Conservation (phyloP, 169 alveolate genomes). For the Plasmodium yoelii region DNA sequence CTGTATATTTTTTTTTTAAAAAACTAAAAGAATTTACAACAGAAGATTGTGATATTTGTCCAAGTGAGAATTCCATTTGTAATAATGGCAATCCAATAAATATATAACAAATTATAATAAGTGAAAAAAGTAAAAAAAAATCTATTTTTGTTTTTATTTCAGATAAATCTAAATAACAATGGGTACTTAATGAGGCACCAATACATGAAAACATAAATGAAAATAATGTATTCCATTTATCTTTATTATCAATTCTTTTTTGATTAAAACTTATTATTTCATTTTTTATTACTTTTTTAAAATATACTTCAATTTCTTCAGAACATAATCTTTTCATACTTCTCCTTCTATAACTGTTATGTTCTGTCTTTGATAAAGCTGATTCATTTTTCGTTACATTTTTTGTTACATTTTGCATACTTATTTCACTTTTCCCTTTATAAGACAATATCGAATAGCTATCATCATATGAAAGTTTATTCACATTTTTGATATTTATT, state of each 20-base stretch:
- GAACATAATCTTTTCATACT: slow-evolving; percentile 36
- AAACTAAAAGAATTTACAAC: slow-evolving; percentile 46
- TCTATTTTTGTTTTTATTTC: slow-evolving; percentile 26
- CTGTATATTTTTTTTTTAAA: slow-evolving; percentile 51
- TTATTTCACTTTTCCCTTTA: background rate
- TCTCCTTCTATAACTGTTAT: background rate
- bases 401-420: background rate
- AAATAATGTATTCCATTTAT: slow-evolving; percentile 48
- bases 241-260: slow-evolving; percentile 44
- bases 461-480: background rate
- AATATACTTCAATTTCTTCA: slow-evolving; percentile 49
- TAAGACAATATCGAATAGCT: background rate
- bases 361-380: background rate
- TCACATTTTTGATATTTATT: background rate
- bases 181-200: slow-evolving; percentile 54
- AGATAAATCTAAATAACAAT: slow-evolving; percentile 63
- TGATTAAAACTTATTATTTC: slow-evolving; percentile 57
- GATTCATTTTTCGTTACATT: background rate
- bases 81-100: slow-evolving; percentile 65
- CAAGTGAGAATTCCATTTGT: slow-evolving; percentile 63
- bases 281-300: slow-evolving; percentile 62
- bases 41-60: slow-evolving; percentile 70
- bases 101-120: slow-evolving; percentile 30
- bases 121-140: background rate
- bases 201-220: slow-evolving; percentile 54